Evolutionary conservation across 257 asterid species (phyloP).

Genomic region (Solanum bulbocastanum): DNA sequence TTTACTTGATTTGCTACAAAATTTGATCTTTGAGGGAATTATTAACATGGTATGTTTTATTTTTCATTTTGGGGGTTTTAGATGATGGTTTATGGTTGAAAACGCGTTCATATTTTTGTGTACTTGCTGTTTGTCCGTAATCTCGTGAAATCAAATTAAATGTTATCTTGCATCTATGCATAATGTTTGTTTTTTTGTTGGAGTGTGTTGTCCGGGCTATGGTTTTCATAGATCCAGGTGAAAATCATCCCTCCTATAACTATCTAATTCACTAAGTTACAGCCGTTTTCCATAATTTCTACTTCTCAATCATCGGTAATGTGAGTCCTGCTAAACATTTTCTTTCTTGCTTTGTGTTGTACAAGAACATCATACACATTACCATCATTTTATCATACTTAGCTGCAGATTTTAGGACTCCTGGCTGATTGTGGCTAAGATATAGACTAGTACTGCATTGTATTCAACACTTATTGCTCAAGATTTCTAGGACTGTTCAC

Average conservation of each 20-base stretch:
- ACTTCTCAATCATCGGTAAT: neutral
- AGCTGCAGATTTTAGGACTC: slow-evolving; percentile 75
- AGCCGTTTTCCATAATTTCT: neutral
- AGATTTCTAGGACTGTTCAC: slow-evolving; percentile 18
- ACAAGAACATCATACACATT: slow-evolving; percentile 26
- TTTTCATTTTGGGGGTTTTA: neutral
- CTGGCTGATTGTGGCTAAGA: slow-evolving; percentile 54
- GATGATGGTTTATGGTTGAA: neutral
- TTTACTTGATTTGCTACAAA: neutral
- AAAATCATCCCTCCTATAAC: neutral
- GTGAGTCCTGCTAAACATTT: neutral
- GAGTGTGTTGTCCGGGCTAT: neutral
- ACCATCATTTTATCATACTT: slow-evolving; percentile 43
- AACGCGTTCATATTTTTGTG: neutral
- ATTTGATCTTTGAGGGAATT: neutral
- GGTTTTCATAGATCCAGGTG: neutral
- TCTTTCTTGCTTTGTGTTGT: neutral
- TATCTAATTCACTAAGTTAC: neutral
- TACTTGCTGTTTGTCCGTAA: neutral
- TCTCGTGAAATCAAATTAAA: neutral
- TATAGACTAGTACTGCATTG: slow-evolving; percentile 30
- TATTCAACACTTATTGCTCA: slow-evolving; percentile 33
- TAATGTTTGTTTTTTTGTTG: neutral
- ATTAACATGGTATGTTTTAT: neutral
- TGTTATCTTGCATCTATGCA: neutral